Base-by-base conservation (phyloP, 2,329 filamentous ascomycete species). In the Colletotrichum ledebouriae region DNA sequence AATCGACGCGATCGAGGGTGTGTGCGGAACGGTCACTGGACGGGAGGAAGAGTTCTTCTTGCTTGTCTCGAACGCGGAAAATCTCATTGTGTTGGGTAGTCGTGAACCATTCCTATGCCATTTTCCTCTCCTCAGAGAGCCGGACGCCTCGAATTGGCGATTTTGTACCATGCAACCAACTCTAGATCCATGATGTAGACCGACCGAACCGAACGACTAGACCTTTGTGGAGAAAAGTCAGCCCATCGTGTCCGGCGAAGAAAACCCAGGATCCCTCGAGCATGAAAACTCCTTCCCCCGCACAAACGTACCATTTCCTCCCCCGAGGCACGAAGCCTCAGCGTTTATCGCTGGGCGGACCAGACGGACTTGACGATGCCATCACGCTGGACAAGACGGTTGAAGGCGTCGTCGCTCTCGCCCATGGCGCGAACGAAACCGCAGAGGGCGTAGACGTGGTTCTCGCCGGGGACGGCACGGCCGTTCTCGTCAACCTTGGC, bases 401-500 rank as follows among this genome's bases (percentile, higher is more conserved):
- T 99, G 80, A 99, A 84, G 78, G 92, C 89, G 86, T 99, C 96
- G 83, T 99, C 96, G 83, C 90, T 91, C 93, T 99, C 97, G 81
- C 96, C 96, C 90, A 97, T 96, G 77, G 94, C 93, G 77, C 96
- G 92, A 79, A 99, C 93, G 87, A 98, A 99, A 74, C 96, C 96
- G 87, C 92, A 97, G 74, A 99, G 92, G 77, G 96, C 95, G 83
- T 97, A 99, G 81, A 93, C 91, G 85, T 98, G 92, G 91, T 94
- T 97, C 88, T 98, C 96, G 85, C 95, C 94, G 76, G 93, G 94
- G 86, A 90, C 80, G 75, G 94, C 94, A 78, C 94, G 93, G 83
- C 96, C 96, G 87, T 94, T 97, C 91, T 99, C 96, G 85, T 98
- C 95, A 78, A 99, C 96, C 89, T 98, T 98, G 84, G 92, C 95